phyloP scores from a whole-genome alignment of 2,329 filamentous ascomycete species.

The Cladosporium sp. region DNA sequence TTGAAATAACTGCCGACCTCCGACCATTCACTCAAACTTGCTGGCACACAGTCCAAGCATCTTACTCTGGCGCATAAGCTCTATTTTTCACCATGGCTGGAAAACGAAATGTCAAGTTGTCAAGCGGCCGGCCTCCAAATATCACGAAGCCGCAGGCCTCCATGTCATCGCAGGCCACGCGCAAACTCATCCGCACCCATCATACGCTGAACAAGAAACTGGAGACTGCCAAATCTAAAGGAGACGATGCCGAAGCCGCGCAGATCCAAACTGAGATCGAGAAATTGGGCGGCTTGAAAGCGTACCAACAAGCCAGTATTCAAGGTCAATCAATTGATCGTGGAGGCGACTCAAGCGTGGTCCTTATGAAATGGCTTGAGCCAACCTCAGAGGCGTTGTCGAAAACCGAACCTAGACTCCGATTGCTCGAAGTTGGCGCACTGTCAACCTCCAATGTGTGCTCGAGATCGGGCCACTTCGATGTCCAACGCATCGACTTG shows the following conservation, averaged over 20 bases:
- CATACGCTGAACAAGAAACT: conserved; percentile 61
- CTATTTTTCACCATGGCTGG: neutral
- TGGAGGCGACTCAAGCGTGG: conserved; percentile 63
- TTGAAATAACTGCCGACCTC: neutral
- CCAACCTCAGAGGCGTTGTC: conserved; percentile 10
- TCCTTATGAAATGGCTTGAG: conserved; percentile 60
- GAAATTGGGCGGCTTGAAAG: conserved; percentile 58
- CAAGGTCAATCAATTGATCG: conserved; percentile 61
- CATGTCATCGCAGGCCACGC: conserved; percentile 59
- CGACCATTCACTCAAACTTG: neutral
- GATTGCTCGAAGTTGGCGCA: conserved; percentile 85
- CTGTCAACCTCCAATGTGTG: conserved; percentile 83
- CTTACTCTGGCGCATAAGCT: neutral
- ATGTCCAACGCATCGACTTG: conserved; percentile 82
- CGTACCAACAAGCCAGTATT: conserved; percentile 64
- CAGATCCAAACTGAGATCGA: conserved; percentile 53
- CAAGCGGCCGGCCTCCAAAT: conserved; percentile 48
- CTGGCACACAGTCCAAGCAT: neutral
- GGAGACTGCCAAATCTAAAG: conserved; percentile 50
- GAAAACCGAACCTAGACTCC: conserved; percentile 40
- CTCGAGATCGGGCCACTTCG: conserved; percentile 68
- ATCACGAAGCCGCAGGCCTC: conserved; percentile 38
- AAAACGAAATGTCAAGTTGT: conserved; percentile 33
- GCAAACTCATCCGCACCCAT: conserved; percentile 60
- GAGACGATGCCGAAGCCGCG: conserved; percentile 42